phyloP scores from a whole-genome alignment of 2,329 filamentous ascomycete species.

The Penicillium polonicum region DNA sequence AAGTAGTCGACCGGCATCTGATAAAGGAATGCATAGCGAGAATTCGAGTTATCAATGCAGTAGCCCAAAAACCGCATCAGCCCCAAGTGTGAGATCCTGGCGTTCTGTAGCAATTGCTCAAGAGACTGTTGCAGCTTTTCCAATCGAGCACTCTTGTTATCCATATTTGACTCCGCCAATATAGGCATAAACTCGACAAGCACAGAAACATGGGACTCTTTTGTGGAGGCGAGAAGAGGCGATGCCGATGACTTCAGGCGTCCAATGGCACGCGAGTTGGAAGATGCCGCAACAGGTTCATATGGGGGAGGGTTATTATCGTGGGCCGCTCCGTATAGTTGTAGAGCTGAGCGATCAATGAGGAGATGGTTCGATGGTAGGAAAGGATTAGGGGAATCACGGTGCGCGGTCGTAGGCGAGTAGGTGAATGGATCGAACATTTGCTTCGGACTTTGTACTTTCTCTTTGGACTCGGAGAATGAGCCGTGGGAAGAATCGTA shows the following conservation, averaged over 20 bases:
- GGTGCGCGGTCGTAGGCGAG: constrained; percentile 26
- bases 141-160: constrained; percentile 27
- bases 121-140: constrained; percentile 40
- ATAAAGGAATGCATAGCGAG: constrained; percentile 61
- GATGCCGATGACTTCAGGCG: constrained; percentile 42
- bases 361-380: constrained; percentile 34
- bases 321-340: constrained; percentile 41
- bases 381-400: constrained; percentile 25
- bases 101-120: constrained; percentile 43
- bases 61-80: constrained; percentile 51
- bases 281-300: constrained; percentile 43
- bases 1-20: constrained; percentile 55
- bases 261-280: constrained; percentile 44
- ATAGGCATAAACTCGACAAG: constrained; percentile 46
- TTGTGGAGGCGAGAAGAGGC: constrained; percentile 32
- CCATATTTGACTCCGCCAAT: constrained; percentile 36
- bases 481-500: constrained; percentile 36
- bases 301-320: constrained; percentile 45
- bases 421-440: constrained; percentile 27
- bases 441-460: constrained; percentile 23
- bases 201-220: constrained; percentile 40
- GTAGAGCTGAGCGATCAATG: constrained; percentile 42
- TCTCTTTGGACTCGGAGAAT: constrained; percentile 39
- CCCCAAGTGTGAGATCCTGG: constrained; percentile 43
- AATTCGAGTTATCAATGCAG: constrained; percentile 56